Evolutionary conservation across 2,329 filamentous ascomycete species (phyloP).

Genomic region (Beauveria varroae): DNA sequence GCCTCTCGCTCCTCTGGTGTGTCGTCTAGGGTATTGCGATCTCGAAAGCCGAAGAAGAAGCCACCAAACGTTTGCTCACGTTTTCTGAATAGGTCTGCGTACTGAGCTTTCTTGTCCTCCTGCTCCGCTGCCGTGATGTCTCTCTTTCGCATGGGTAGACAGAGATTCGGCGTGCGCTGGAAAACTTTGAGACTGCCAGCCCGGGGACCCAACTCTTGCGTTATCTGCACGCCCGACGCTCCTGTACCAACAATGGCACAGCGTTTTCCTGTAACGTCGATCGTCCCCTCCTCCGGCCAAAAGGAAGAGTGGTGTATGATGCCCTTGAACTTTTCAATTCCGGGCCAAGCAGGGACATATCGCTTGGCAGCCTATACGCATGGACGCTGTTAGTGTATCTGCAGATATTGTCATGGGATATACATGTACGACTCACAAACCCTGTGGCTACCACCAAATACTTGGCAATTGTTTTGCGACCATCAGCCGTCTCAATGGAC

Average conservation of each 20-base stretch:
- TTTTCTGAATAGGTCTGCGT: background rate
- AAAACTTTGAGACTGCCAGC: constrained; percentile 45
- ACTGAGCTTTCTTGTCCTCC: background rate
- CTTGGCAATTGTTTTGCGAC: constrained; percentile 34
- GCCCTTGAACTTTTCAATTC: constrained; percentile 48
- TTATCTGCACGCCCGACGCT: constrained; percentile 50
- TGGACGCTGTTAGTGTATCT: background rate
- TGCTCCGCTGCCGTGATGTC: constrained; percentile 10
- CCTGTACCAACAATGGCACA: constrained; percentile 53
- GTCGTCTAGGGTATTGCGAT: constrained; percentile 8
- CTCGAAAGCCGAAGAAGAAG: background rate
- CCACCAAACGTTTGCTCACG: background rate
- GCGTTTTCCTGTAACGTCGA: constrained; percentile 47
- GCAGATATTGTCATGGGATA: accelerated
- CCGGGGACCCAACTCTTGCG: constrained; percentile 46
- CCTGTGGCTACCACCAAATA: constrained; percentile 44
- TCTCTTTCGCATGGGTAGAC: constrained; percentile 48
- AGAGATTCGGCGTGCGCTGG: constrained; percentile 54
- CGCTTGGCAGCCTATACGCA: constrained; percentile 39
- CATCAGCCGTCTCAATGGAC: constrained; percentile 37
- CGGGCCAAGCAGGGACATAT: constrained; percentile 47
- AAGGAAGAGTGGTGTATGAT: constrained; percentile 46
- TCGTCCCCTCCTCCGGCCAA: constrained; percentile 44
- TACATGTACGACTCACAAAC: background rate
- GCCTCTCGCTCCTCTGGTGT: constrained; percentile 32